A percentile compares a stretch with the other conserved stretches of the same genome.
Conservation (phyloP, 2,329 filamentous ascomycete species). For the Fusarium neocosmosporiellum region DNA sequence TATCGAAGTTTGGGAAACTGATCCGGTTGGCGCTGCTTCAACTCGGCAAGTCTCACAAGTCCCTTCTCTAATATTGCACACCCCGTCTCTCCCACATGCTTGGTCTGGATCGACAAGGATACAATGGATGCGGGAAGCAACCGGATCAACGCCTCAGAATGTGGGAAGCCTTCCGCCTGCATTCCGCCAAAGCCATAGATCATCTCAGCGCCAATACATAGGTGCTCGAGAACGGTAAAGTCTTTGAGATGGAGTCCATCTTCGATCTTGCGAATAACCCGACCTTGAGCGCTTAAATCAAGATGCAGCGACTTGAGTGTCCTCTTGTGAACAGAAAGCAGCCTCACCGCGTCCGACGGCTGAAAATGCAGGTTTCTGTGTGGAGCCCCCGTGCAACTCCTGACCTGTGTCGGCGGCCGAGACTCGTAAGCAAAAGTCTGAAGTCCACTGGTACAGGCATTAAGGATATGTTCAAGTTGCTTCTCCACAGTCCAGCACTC, state of each 20-base stretch:
- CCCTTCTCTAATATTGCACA: neutral
- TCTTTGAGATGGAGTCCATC: neutral
- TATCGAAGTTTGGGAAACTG: neutral
- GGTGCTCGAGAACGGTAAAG: slow-evolving; percentile 8
- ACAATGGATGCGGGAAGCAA: slow-evolving; percentile 7
- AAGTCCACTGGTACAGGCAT: neutral
- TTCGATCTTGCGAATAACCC: neutral
- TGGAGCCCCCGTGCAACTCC: neutral
- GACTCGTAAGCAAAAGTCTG: slow-evolving; percentile 9
- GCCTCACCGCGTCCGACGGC: slow-evolving; percentile 1
- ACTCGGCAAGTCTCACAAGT: neutral
- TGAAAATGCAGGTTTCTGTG: slow-evolving; percentile 6
- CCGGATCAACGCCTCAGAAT: neutral
- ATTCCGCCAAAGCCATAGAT: neutral
- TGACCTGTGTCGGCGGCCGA: neutral
- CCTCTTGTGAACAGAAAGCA: neutral
- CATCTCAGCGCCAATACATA: slow-evolving; percentile 6
- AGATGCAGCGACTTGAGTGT: neutral
- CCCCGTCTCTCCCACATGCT: neutral
- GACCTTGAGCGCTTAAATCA: neutral
- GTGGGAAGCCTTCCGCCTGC: neutral
- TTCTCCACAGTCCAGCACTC: neutral
- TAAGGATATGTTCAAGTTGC: neutral
- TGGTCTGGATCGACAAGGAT: neutral
- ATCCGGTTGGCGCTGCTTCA: neutral